Conservation (phyloP, 768 basidiomycete species). For the Lactifluus volemus region DNA sequence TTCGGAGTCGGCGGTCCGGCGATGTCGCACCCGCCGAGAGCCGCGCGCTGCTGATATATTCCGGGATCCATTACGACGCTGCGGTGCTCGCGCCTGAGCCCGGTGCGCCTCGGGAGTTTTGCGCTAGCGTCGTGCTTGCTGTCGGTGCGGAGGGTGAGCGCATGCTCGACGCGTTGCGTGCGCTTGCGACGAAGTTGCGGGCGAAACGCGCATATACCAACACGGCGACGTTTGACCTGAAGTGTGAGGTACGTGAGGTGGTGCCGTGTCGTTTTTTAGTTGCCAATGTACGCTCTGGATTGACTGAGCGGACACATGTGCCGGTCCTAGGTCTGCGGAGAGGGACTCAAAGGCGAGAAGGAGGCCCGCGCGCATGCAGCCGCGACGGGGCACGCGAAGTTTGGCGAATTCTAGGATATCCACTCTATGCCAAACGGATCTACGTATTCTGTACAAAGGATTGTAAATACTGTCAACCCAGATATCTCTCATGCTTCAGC, state of each 20-base stretch:
- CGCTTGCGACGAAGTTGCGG: slow-evolving; percentile 64
- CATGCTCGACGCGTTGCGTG: slow-evolving; percentile 54
- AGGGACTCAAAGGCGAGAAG: slow-evolving; percentile 89
- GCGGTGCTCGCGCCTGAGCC: slow-evolving; percentile 70
- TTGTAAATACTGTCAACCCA: neutral
- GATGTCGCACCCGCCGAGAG: slow-evolving; percentile 25
- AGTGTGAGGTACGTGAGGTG: slow-evolving; percentile 57
- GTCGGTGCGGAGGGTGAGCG: slow-evolving; percentile 42
- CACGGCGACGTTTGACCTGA: slow-evolving; percentile 83
- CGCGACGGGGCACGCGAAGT: slow-evolving; percentile 75
- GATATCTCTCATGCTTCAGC: neutral
- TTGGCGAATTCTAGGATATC: slow-evolving; percentile 61
- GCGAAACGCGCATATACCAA: slow-evolving; percentile 83
- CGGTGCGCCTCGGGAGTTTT: slow-evolving; percentile 78
- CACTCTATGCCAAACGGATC: neutral
- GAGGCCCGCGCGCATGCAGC: slow-evolving; percentile 84
- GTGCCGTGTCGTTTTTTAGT: neutral
- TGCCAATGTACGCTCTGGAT: neutral
- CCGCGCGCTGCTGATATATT: slow-evolving; percentile 71
- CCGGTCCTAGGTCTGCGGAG: slow-evolving; percentile 56
- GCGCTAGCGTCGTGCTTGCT: slow-evolving; percentile 65
- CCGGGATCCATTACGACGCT: slow-evolving; percentile 96
- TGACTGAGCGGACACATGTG: too few species aligned
- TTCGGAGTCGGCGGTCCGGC: slow-evolving; percentile 48
- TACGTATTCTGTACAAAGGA: neutral